Percentiles rank a stretch among this genome's conserved stretches.
Evolutionary conservation across 495 filamentous ascomycete genomes (phyloP).

Genomic region (Penicillium riverlandense): DNA sequence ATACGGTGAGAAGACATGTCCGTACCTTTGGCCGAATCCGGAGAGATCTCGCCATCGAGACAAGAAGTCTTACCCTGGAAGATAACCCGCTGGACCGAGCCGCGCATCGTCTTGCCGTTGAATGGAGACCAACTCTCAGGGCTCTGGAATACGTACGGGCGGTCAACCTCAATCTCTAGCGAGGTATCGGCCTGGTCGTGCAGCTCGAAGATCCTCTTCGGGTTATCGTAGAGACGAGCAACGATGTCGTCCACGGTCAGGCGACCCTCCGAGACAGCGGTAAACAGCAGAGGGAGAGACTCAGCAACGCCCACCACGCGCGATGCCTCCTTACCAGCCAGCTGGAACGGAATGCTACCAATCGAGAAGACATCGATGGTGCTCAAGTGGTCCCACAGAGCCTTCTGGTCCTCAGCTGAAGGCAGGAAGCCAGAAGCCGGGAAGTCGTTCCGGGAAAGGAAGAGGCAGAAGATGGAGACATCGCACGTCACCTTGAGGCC

Average conservation of each 20-base stretch:
- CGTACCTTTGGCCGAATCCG: conserved; percentile 51
- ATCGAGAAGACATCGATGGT: conserved; percentile 81
- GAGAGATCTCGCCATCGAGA: conserved; percentile 60
- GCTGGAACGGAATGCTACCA: conserved; percentile 74
- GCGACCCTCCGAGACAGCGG: conserved; percentile 68
- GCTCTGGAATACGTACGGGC: conserved; percentile 54
- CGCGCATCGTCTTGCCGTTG: conserved; percentile 61
- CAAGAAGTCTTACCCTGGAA: conserved; percentile 73
- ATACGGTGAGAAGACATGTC: conserved; percentile 72
- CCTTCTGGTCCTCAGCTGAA: conserved; percentile 62
- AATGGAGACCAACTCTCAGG: conserved; percentile 66
- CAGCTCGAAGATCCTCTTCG: conserved; percentile 79
- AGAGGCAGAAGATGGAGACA: conserved; percentile 74
- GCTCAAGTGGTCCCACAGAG: conserved; percentile 69
- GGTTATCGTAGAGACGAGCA: conserved; percentile 67
- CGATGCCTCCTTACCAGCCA: conserved; percentile 55
- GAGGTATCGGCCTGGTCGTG: conserved; percentile 72
- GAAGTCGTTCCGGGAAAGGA: conserved; percentile 68
- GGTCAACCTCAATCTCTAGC: conserved; percentile 68
- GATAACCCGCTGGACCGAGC: conserved; percentile 68
- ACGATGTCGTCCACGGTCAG: conserved; percentile 70
- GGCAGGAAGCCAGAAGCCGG: conserved; percentile 63
- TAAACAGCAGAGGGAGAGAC: conserved; percentile 69
- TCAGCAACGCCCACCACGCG: conserved; percentile 65
- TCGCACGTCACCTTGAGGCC: conserved; percentile 81